Evolutionary conservation across 305 asterid species (phyloP).

Genomic region (Rubia balearica): DNA sequence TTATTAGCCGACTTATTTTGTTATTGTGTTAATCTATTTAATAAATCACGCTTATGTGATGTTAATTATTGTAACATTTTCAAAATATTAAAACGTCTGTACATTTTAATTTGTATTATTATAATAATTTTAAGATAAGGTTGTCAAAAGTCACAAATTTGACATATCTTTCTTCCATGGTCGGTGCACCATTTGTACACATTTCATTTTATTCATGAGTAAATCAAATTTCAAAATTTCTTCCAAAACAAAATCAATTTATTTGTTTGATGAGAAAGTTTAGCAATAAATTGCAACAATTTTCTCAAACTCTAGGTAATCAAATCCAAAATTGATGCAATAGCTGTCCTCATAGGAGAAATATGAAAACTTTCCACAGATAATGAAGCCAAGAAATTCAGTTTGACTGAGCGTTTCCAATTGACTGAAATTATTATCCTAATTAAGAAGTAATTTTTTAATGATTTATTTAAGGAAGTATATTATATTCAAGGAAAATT

Average conservation of each 20-base stretch:
- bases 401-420: background rate
- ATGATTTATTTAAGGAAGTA: background rate
- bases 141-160: background rate
- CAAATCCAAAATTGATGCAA: background rate
- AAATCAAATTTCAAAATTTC: background rate
- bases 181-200: no score
- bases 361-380: background rate
- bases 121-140: no score
- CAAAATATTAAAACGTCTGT: no score
- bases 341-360: background rate
- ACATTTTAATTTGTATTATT: no score
- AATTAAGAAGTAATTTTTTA: no score
- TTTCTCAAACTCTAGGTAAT: background rate
- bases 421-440: background rate
- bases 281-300: background rate
- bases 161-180: no score
- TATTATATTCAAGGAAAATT: background rate
- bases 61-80: no score
- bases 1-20: no score
- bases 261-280: background rate
- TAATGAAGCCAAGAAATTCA: background rate
- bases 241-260: background rate
- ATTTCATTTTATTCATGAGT: no score
- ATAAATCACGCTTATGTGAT: background rate
- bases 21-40: no score